Percentiles rank a stretch among this genome's conserved stretches.
Conservation (phyloP, 75 land plant species). For the Sequoiadendron giganteum region DNA sequence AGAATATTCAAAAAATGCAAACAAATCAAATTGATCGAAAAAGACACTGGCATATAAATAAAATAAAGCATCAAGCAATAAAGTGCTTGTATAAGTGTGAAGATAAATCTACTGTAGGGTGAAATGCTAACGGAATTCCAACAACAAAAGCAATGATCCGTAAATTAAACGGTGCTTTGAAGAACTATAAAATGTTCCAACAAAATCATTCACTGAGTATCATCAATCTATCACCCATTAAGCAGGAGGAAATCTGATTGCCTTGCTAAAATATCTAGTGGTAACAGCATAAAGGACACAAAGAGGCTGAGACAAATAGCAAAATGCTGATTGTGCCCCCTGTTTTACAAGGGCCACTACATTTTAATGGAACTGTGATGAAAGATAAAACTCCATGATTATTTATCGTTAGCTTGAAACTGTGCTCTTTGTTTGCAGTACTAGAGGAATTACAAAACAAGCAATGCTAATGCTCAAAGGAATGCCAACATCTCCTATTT, state of each 20-base stretch:
- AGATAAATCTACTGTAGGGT: no score
- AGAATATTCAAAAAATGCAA: background rate
- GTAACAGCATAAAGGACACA: background rate
- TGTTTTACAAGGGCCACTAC: background rate
- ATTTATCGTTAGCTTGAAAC: background rate
- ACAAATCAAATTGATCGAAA: background rate
- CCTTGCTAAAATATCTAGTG: background rate
- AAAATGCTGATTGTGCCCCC: background rate
- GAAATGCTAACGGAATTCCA: background rate
- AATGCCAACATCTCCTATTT: background rate
- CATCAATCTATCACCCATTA: no score
- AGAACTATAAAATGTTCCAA: no score
- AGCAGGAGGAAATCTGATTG: background rate
- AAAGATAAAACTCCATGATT: background rate
- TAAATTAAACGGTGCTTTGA: no score
- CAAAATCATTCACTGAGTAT: no score
- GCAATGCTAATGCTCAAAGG: background rate
- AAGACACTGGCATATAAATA: background rate
- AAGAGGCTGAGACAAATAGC: background rate
- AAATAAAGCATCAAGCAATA: background rate
- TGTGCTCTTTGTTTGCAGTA: background rate
- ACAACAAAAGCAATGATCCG: background rate
- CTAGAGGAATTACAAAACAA: background rate
- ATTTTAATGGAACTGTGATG: background rate
- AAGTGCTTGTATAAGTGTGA: no score